Percentiles rank a stretch among this genome's conserved stretches.
phyloP scores from a whole-genome alignment of 345 rosid genomes.

The Pistacia atlantica region DNA sequence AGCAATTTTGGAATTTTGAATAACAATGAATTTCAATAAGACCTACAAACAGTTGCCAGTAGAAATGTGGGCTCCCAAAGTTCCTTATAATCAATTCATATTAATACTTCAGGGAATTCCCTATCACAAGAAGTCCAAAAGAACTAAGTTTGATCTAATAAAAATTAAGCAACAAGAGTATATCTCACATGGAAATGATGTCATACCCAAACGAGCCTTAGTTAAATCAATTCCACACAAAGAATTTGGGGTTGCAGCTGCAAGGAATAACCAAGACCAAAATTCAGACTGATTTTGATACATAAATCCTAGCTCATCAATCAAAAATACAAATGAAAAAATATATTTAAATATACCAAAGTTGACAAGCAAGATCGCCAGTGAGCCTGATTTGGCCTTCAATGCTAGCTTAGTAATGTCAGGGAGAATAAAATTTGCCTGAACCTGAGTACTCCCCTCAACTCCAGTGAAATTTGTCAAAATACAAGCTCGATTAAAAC shows the following conservation, averaged over 20 bases:
- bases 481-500: constrained; percentile 77
- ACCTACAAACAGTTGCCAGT: not conserved
- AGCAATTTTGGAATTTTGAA: not conserved
- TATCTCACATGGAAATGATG: constrained; percentile 34
- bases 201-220: constrained; percentile 60
- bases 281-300: constrained; percentile 14
- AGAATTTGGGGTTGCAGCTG: constrained; percentile 78
- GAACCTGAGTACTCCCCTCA: constrained; percentile 66
- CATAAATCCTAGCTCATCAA: not conserved
- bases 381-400: constrained; percentile 84
- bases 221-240: constrained; percentile 58
- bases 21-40: not conserved
- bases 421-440: constrained; percentile 81
- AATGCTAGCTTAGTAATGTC: constrained; percentile 72
- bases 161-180: constrained; percentile 17
- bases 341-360: constrained; percentile 50
- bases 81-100: not conserved
- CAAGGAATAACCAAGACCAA: constrained; percentile 29
- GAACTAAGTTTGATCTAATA: not conserved
- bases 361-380: constrained; percentile 79
- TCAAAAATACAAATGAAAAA: constrained; percentile 1
- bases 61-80: not conserved
- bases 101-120: not conserved
- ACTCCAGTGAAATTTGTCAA: constrained; percentile 73
- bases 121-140: not conserved